These are phyloP conservation scores for Diaporthe aspalathi DNA, from an alignment of 2,329 filamentous ascomycete genomes.

Conservation along the genomic window DNA sequence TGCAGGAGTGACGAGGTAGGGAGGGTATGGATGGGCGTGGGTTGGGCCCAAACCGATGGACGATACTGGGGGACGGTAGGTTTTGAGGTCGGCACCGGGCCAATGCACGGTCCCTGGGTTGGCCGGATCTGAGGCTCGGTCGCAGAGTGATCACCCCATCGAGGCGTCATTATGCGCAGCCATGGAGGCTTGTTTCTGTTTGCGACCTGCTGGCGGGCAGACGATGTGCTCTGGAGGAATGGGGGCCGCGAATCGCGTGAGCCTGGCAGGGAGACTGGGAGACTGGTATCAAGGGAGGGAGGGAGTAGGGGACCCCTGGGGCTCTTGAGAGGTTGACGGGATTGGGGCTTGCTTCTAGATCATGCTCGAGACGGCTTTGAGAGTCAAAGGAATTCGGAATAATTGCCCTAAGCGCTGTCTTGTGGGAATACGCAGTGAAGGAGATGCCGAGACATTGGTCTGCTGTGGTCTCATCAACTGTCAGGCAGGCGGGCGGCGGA, in stretches of 20 bases:
- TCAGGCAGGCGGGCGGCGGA: too few relatives aligned
- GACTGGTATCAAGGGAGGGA: not conserved
- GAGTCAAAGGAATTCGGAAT: not conserved
- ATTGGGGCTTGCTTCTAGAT: constrained; percentile 10
- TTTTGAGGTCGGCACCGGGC: constrained; percentile 16
- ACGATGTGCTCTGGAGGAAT: constrained; percentile 3
- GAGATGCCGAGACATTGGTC: not conserved
- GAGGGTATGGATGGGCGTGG: too few relatives aligned
- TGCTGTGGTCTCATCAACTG: not conserved
- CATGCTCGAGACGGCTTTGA: not conserved
- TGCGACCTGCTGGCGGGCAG: constrained; percentile 21
- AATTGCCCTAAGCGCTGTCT: constrained; percentile 2
- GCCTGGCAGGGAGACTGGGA: too few relatives aligned
- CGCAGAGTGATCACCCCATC: constrained; percentile 26
- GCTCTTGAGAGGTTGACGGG: not conserved
- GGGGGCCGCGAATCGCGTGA: constrained; percentile 18
- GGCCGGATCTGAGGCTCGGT: constrained; percentile 5
- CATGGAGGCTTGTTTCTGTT: constrained; percentile 22
- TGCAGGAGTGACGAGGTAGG: constrained; percentile 5
- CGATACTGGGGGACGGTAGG: constrained; percentile 1
- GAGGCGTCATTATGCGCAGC: constrained; percentile 25
- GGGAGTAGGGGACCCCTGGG: not conserved
- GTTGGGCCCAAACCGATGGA: constrained; percentile 1
- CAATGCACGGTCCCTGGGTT: constrained; percentile 21
- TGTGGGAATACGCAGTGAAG: not conserved